A percentile compares a stretch with the other conserved stretches of the same genome.
Evolutionary conservation across 2,329 filamentous ascomycete genomes (phyloP).

Genomic region (Aspergillus persii): DNA sequence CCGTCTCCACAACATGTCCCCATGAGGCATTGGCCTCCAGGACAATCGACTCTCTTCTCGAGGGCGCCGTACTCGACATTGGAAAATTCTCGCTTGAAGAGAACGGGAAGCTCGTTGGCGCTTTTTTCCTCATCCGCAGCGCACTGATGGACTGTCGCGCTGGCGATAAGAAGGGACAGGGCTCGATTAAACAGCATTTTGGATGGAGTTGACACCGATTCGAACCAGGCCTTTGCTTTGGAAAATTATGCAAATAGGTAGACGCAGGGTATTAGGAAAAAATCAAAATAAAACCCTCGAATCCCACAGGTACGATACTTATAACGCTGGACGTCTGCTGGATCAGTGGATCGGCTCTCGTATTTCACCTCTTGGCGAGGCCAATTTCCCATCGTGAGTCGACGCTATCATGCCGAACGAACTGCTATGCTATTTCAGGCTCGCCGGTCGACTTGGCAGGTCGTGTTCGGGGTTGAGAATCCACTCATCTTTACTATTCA

Average conservation of each 20-base stretch:
- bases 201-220: too few relatives aligned
- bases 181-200: not conserved
- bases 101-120: not conserved
- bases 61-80: conserved; percentile 1
- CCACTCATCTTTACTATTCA: not conserved
- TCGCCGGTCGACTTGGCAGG: not conserved
- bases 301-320: not conserved
- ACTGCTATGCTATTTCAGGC: not conserved
- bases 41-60: conserved; percentile 7
- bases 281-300: not conserved
- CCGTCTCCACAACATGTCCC: conserved; percentile 10
- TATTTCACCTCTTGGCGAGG: not conserved
- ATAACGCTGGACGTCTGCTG: not conserved
- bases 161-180: not conserved
- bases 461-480: not conserved
- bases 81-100: not conserved
- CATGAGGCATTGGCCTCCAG: conserved; percentile 6
- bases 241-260: too few relatives aligned
- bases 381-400: not conserved
- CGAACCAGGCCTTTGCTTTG: too few relatives aligned
- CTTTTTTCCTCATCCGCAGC: not conserved
- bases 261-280: not conserved
- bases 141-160: not conserved
- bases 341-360: not conserved
- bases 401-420: not conserved